Percentiles rank a stretch among this genome's conserved stretches.
Conservation (phyloP, 2,329 filamentous ascomycete species). For the Teratosphaeria pseudoeucalypti region DNA sequence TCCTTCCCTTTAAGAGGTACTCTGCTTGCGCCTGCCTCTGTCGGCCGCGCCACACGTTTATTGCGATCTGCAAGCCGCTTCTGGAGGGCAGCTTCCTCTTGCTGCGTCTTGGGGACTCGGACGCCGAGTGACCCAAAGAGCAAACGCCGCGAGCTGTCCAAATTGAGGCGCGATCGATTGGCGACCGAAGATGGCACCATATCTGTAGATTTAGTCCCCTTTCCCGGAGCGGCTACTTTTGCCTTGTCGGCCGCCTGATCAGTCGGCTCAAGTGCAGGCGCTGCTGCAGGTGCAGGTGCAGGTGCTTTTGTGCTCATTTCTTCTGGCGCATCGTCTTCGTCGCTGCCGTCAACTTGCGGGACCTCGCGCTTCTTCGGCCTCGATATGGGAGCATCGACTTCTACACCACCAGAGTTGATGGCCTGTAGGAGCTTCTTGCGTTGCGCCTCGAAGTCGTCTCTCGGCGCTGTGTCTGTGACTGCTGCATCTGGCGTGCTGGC, state of each 20-base stretch:
- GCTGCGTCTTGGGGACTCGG: conserved; percentile 55
- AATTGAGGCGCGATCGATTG: conserved; percentile 39
- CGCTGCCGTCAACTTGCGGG: conserved; percentile 1
- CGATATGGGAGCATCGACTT: conserved; percentile 24
- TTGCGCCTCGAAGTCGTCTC: conserved; percentile 33
- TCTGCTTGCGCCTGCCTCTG: background rate
- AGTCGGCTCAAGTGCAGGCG: background rate
- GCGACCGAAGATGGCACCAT: conserved; percentile 8
- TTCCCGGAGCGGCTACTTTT: background rate
- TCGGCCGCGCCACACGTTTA: conserved; percentile 17
- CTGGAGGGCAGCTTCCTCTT: conserved; percentile 55
- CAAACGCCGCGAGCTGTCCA: conserved; percentile 56
- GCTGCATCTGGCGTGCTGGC: background rate
- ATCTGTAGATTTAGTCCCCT: background rate
- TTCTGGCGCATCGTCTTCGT: conserved; percentile 13
- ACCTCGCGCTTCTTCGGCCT: background rate
- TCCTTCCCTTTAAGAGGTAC: background rate
- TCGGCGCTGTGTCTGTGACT: background rate
- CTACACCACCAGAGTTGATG: conserved; percentile 43
- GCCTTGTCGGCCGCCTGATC: background rate
- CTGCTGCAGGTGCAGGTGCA: background rate
- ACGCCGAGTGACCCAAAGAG: conserved; percentile 64
- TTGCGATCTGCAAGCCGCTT: conserved; percentile 35
- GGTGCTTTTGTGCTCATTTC: conserved; percentile 8
- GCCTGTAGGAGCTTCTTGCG: conserved; percentile 43